Conservation (phyloP, 768 basidiomycete species). For the Mrakia gelida region DNA sequence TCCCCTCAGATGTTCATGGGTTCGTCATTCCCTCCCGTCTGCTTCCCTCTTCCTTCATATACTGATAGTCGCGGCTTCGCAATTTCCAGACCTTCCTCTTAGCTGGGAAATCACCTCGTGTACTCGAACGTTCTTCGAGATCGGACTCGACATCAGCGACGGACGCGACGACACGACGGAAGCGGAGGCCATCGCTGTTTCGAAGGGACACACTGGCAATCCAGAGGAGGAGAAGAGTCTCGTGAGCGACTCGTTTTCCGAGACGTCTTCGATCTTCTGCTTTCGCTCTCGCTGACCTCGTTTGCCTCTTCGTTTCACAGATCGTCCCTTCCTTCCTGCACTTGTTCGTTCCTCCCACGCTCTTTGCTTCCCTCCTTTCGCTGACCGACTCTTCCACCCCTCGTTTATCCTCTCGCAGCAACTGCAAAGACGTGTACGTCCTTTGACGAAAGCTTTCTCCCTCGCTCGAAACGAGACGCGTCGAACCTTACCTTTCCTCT, state of each 20-base stretch:
- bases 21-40: not conserved
- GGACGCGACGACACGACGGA: constrained; percentile 8
- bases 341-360: constrained; percentile 2
- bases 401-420: not conserved
- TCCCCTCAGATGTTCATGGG: not conserved
- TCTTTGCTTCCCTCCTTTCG: not conserved
- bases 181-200: constrained; percentile 7
- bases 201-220: constrained; percentile 6
- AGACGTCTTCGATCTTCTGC: not conserved
- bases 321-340: constrained; percentile 8
- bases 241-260: not conserved
- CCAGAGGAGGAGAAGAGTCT: constrained; percentile 14
- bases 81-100: constrained; percentile 2
- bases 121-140: constrained; percentile 2
- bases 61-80: no score
- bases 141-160: constrained; percentile 11
- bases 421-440: constrained; percentile 14
- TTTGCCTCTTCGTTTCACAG: not conserved
- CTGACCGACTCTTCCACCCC: not conserved
- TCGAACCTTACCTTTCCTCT: not conserved
- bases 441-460: not conserved
- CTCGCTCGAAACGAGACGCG: no score
- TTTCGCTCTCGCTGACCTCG: not conserved
- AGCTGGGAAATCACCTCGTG: constrained; percentile 4
- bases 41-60: no score